These are phyloP conservation scores for Aureobasidium melanogenum DNA, from an alignment of 2,329 filamentous ascomycete genomes.

Conservation along the genomic window DNA sequence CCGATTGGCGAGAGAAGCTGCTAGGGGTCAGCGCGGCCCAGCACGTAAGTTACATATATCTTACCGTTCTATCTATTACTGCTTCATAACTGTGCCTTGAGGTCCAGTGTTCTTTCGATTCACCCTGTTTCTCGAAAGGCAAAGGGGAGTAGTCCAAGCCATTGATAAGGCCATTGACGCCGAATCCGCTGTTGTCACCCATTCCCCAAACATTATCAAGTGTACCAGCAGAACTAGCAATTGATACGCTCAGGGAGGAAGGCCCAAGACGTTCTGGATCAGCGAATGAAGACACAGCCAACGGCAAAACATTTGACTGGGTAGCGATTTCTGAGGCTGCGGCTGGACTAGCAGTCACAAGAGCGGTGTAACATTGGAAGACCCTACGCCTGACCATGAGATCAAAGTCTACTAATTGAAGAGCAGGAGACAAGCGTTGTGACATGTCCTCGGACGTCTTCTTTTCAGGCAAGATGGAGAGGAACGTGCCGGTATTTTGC, in stretches of 20 bases:
- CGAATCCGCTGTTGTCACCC: constrained; percentile 88
- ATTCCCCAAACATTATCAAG: constrained; percentile 96
- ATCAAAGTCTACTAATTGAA: constrained; percentile 84
- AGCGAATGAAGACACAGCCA: constrained; percentile 85
- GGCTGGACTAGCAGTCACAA: constrained; percentile 79
- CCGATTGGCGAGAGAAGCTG: constrained; percentile 57
- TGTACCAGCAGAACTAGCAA: constrained; percentile 78
- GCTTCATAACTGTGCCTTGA: constrained; percentile 51
- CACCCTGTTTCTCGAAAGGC: constrained; percentile 46
- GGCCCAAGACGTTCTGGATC: constrained; percentile 83
- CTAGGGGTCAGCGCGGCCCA: constrained; percentile 13
- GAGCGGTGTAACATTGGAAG: constrained; percentile 86
- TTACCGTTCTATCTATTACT: constrained; percentile 48
- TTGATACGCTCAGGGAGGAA: constrained; percentile 78
- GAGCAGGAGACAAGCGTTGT: constrained; percentile 70
- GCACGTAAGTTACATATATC: not conserved
- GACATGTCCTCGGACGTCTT: constrained; percentile 80
- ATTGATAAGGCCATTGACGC: constrained; percentile 74
- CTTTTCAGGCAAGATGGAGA: constrained; percentile 74
- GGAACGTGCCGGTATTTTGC: constrained; percentile 83
- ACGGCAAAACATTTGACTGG: constrained; percentile 82
- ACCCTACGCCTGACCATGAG: constrained; percentile 90
- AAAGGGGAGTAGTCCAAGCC: constrained; percentile 66
- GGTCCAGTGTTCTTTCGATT: constrained; percentile 21
- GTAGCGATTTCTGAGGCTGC: constrained; percentile 78